Percentiles rank a stretch among this genome's conserved stretches.
These are phyloP conservation scores for Tolypocladium amazonense DNA, from an alignment of 2,329 filamentous ascomycete genomes.

Conservation along the genomic window DNA sequence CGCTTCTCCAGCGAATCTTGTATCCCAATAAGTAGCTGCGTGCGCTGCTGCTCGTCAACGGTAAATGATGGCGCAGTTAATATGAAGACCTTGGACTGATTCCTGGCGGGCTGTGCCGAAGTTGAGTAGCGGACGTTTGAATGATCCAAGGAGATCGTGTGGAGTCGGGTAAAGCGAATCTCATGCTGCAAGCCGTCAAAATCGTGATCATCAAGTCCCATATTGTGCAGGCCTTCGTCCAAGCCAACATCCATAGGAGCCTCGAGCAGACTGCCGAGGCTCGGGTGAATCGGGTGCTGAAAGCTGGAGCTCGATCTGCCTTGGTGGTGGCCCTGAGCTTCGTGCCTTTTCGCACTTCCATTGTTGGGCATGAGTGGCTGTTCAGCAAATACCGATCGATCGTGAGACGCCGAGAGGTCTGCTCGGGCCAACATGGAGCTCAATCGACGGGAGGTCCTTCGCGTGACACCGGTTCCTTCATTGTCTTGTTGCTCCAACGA, in stretches of 20 bases:
- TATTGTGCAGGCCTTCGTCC: slow-evolving; percentile 61
- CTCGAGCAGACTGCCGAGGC: slow-evolving; percentile 54
- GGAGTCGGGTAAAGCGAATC: slow-evolving; percentile 60
- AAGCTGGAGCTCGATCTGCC: slow-evolving; percentile 29
- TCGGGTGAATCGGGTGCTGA: slow-evolving; percentile 35
- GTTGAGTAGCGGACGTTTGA: slow-evolving; percentile 50
- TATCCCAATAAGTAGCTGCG: slow-evolving; percentile 55
- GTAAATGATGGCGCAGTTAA: slow-evolving; percentile 47
- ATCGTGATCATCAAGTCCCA: slow-evolving; percentile 62
- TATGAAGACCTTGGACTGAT: slow-evolving; percentile 56
- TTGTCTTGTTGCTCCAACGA: slow-evolving; percentile 60
- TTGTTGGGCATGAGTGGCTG: slow-evolving; percentile 32
- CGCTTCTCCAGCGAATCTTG: slow-evolving; percentile 58
- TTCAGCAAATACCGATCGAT: slow-evolving; percentile 70
- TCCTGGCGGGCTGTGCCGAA: slow-evolving; percentile 39
- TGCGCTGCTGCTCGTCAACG: slow-evolving; percentile 40
- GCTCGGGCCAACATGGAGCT: slow-evolving; percentile 85
- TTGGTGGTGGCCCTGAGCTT: slow-evolving; percentile 52
- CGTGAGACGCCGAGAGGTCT: slow-evolving; percentile 77
- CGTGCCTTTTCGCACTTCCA: slow-evolving; percentile 47
- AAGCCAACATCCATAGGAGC: slow-evolving; percentile 59
- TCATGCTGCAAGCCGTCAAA: slow-evolving; percentile 63
- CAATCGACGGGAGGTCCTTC: slow-evolving; percentile 62
- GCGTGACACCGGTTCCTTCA: slow-evolving; percentile 37
- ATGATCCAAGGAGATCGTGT: slow-evolving; percentile 53